Conservation (phyloP, 108 stramenopile genomes). For the Skeletonema tropicum region DNA sequence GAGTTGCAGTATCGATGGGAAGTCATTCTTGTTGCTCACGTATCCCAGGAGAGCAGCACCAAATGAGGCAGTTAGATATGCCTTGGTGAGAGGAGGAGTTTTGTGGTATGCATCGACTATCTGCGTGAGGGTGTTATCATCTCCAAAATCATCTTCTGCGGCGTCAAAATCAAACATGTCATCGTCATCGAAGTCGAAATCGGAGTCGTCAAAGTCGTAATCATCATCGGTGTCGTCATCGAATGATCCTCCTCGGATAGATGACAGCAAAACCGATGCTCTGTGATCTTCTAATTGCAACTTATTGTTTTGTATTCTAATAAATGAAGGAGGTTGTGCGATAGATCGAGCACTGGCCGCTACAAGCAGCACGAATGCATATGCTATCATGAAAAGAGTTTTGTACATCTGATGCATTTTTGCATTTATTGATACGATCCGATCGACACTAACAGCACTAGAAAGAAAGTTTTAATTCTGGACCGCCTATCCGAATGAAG, state of each 20-base stretch:
- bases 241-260: conserved; percentile 53
- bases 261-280: background rate
- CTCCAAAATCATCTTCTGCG: conserved; percentile 77
- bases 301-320: background rate
- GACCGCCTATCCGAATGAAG: too few species aligned
- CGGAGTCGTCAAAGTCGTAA: conserved; percentile 59
- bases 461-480: too few species aligned
- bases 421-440: background rate
- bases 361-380: background rate
- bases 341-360: background rate
- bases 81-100: conserved; percentile 92
- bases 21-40: conserved; percentile 76
- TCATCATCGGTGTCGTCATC: conserved; percentile 61
- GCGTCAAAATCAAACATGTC: conserved; percentile 55
- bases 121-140: conserved; percentile 62
- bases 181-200: conserved; percentile 61
- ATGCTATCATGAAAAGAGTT: background rate
- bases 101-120: conserved; percentile 65
- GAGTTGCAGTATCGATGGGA: conserved; percentile 74
- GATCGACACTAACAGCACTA: too few species aligned
- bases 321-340: background rate
- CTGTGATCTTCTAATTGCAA: background rate
- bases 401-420: background rate
- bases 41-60: conserved; percentile 66
- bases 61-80: conserved; percentile 80